These are phyloP conservation scores for Medicago lupulina DNA, from an alignment of 306 rosid genomes.

Conservation along the genomic window DNA sequence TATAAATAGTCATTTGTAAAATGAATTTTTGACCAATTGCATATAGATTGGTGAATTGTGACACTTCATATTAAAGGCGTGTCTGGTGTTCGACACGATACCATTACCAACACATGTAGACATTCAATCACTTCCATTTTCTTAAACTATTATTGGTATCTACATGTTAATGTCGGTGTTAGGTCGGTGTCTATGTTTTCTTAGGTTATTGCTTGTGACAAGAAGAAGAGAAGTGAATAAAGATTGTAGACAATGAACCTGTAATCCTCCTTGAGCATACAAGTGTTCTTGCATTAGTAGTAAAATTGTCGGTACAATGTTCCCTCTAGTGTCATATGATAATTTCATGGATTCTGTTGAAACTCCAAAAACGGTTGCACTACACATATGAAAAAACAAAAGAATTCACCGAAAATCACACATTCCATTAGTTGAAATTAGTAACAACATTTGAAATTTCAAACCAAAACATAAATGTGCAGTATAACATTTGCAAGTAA, in stretches of 20 bases:
- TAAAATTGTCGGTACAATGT: slow-evolving; percentile 82
- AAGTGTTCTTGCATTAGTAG: slow-evolving; percentile 73
- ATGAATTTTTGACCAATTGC: background rate
- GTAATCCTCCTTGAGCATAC: slow-evolving; percentile 78
- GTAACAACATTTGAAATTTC: too few species aligned
- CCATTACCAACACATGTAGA: too few species aligned
- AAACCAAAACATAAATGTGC: background rate
- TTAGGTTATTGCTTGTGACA: too few species aligned
- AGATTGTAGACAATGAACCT: slow-evolving; percentile 49
- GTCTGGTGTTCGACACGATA: too few species aligned
- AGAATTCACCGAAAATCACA: slow-evolving; percentile 24
- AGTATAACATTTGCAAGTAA: background rate
- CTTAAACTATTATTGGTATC: too few species aligned
- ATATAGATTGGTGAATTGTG: background rate
- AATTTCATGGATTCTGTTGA: slow-evolving; percentile 86
- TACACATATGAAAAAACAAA: slow-evolving; percentile 37
- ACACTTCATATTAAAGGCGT: too few species aligned
- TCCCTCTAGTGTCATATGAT: slow-evolving; percentile 79
- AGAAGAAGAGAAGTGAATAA: slow-evolving; percentile 1
- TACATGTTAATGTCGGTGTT: too few species aligned
- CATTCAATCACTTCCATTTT: too few species aligned
- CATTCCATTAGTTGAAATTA: background rate
- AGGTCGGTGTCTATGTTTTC: too few species aligned
- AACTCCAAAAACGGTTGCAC: slow-evolving; percentile 85
- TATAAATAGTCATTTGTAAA: background rate